Conservation (phyloP, 371 early-diverging fungal species). For the Caulochytrium protostelioides region DNA sequence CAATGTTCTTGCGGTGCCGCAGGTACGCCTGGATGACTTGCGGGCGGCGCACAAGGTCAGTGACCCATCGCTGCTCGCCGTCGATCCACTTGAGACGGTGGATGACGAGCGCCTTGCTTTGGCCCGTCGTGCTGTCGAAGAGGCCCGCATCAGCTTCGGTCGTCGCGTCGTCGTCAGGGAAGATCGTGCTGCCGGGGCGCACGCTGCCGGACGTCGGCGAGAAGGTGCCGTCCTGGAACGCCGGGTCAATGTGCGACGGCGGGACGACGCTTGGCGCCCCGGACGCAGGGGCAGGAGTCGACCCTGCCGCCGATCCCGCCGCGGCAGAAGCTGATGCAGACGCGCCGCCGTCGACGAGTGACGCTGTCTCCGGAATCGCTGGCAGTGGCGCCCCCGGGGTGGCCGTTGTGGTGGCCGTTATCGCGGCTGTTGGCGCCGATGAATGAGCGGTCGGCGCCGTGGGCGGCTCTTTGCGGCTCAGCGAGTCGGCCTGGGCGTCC, state of each 20-base stretch:
- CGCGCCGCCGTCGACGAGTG: too few species aligned
- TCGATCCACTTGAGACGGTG: conserved; percentile 24
- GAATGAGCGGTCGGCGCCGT: conserved; percentile 3
- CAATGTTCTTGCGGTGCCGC: conserved; percentile 58
- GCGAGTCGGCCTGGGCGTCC: conserved; percentile 60
- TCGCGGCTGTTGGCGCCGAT: not conserved
- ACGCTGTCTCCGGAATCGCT: conserved; percentile 3
- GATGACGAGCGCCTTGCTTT: conserved; percentile 42
- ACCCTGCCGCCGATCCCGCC: conserved; percentile 1
- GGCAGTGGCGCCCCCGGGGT: not conserved
- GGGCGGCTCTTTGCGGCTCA: conserved; percentile 18
- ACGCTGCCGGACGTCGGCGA: not conserved
- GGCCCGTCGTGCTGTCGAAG: conserved; percentile 2
- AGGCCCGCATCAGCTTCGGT: not conserved
- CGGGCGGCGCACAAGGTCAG: conserved; percentile 56
- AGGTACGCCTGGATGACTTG: conserved; percentile 74
- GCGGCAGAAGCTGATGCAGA: too few species aligned
- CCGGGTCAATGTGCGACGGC: too few species aligned
- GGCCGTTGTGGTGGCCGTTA: not conserved
- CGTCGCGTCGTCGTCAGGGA: not conserved
- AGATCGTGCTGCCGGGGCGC: not conserved
- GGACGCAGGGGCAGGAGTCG: conserved; percentile 5
- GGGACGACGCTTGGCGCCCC: too few species aligned
- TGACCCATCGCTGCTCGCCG: conserved; percentile 50
- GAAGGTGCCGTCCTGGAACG: not conserved